Evolutionary conservation across 352 stramenopile species (phyloP), one percentile per base, ranked within the genome.

Genomic region (Vaucheria bursata): DNA sequence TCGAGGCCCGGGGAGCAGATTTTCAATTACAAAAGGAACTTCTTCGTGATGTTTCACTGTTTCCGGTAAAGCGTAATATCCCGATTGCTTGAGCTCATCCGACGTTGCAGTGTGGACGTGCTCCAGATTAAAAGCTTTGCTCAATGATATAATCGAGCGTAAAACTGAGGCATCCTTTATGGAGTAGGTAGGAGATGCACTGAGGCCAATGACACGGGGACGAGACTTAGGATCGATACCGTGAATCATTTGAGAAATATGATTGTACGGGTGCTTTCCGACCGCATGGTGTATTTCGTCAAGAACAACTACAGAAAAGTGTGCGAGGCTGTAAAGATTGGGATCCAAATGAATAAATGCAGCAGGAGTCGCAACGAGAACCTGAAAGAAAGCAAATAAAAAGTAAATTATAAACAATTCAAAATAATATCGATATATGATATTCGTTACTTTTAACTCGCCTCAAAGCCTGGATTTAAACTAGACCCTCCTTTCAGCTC

Each of bases 221-320:
- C 25, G 2, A 18, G 29, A 33, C 8, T 8, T 4, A 0, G 34
- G 1, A 33, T 45, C 45, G 1, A 35, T 36, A 29, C n/a, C 31
- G 1, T 12, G 12, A 32, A 72, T 32, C 2, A 6, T 8, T 7
- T 7, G 29, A 2, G 65, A 52, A 18, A 82, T 52, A 40, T 29
- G 40, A 33, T 37, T 45, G 64, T 82, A 82, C 5, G 70, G 77
- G 40, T 82, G 77, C 18, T 82, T 36, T 33, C 69, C 76, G 3
- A 82, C 34, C 6, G 72, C 68, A 50, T 82, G 77, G 77, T 82
- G 77, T 33, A 73, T 68, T 73, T 82, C 77, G 18, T 82, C 77
- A 52, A 82, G 74, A 6, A 82, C 59, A 35, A 82, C 52, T 2
- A 80, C 52, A 25, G 32, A n/a, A 25, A 82, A 80, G 18, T 5